A percentile compares a stretch with the other conserved stretches of the same genome.
phyloP scores from a whole-genome alignment of 2,329 filamentous ascomycete genomes.

The Nannizziopsis barbatae region DNA sequence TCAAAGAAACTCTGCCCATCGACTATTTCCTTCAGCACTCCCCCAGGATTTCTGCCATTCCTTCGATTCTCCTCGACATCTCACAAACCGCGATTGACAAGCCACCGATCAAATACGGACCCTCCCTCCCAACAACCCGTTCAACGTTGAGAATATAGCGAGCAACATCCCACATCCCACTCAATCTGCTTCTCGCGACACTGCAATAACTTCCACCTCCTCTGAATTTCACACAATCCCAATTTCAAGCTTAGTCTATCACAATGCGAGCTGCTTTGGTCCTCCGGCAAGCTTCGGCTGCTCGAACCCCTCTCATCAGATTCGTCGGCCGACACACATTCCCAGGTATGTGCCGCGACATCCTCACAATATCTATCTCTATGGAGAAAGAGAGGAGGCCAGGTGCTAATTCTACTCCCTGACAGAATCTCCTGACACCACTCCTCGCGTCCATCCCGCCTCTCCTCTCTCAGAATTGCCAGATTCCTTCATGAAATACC shows the following conservation, averaged over 20 bases:
- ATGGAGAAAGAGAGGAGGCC: neutral
- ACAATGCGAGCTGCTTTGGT: slow-evolving; percentile 35
- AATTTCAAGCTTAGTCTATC: no score
- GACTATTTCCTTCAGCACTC: neutral
- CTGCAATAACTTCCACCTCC: neutral
- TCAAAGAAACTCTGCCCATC: no score
- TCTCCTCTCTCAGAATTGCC: slow-evolving; percentile 46
- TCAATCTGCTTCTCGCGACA: neutral
- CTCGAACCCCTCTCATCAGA: slow-evolving; percentile 40
- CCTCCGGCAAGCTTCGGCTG: slow-evolving; percentile 29
- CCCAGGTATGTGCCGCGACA: slow-evolving; percentile 29
- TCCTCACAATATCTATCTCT: no score
- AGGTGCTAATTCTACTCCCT: neutral
- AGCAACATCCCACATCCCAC: neutral
- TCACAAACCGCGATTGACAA: neutral
- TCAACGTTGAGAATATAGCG: slow-evolving; percentile 3
- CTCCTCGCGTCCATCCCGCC: slow-evolving; percentile 48
- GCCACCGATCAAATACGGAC: neutral
- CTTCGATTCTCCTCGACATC: neutral
- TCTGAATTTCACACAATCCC: neutral
- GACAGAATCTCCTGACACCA: slow-evolving; percentile 40
- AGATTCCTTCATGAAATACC: slow-evolving; percentile 52
- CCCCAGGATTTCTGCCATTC: neutral
- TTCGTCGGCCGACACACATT: slow-evolving; percentile 39
- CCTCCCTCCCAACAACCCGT: slow-evolving; percentile 1